Percentiles rank a stretch among this genome's conserved stretches.
phyloP scores from a whole-genome alignment of 805 yeast genomes.

The Grigorovia jiainica region DNA sequence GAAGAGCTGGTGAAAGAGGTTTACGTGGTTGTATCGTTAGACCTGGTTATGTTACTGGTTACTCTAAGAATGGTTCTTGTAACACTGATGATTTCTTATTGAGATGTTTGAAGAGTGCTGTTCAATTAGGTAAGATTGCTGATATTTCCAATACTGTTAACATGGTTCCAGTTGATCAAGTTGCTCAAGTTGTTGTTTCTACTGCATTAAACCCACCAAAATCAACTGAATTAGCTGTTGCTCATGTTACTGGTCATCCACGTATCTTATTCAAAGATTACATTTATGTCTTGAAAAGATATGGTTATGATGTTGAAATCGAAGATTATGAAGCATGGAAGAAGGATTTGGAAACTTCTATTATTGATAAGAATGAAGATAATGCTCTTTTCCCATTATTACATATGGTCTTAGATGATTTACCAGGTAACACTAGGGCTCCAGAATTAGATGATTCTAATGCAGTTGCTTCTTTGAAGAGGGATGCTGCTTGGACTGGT shows the following conservation, averaged over 20 bases:
- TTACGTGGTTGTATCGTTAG: constrained; percentile 81
- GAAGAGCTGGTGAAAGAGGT: constrained; percentile 83
- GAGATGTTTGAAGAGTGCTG: constrained; percentile 90
- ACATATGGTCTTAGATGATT: constrained; percentile 87
- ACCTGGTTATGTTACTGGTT: constrained; percentile 95
- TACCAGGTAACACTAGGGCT: constrained; percentile 86
- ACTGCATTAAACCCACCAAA: constrained; percentile 70
- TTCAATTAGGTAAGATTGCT: constrained; percentile 79
- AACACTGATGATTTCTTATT: constrained; percentile 95
- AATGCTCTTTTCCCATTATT: constrained; percentile 86
- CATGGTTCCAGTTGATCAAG: constrained; percentile 98
- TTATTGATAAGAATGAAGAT: constrained; percentile 63
- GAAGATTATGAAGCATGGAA: constrained; percentile 77
- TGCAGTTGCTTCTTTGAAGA: constrained; percentile 57
- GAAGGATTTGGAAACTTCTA: constrained; percentile 60
- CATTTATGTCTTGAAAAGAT: constrained; percentile 51
- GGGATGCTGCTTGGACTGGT: constrained; percentile 56
- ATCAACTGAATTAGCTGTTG: constrained; percentile 49
- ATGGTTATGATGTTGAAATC: constrained; percentile 60
- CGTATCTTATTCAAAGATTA: constrained; percentile 73
- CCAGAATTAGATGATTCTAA: constrained; percentile 90
- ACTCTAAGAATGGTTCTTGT: constrained; percentile 71
- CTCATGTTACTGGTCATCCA: constrained; percentile 97
- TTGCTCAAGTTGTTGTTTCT: constrained; percentile 83
- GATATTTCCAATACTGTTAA: constrained; percentile 81